A percentile compares a stretch with the other conserved stretches of the same genome.
Evolutionary conservation across 306 rosid species (phyloP).

Genomic region (Prunus kanzakura): DNA sequence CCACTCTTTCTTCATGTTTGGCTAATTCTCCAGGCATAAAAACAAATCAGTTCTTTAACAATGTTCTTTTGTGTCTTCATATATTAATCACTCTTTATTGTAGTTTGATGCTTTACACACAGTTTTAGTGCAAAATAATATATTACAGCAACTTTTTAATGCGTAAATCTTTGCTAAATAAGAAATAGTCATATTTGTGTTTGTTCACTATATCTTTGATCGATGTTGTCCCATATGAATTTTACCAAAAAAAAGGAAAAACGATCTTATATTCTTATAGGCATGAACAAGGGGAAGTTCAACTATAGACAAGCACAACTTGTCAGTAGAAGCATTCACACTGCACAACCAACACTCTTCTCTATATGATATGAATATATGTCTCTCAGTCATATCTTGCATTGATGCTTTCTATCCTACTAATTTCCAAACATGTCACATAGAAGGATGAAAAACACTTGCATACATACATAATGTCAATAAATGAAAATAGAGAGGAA

Average conservation of each 20-base stretch:
- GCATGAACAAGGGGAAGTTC: neutral
- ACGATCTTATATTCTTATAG: too few relatives aligned
- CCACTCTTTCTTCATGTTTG: too few relatives aligned
- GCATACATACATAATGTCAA: constrained; percentile 5
- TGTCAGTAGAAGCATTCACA: neutral
- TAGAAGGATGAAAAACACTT: constrained; percentile 15
- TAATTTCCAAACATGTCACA: neutral
- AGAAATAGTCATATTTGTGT: too few relatives aligned
- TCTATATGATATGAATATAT: neutral
- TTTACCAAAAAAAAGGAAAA: too few relatives aligned
- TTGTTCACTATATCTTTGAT: too few relatives aligned
- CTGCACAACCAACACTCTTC: neutral
- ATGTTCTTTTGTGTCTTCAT: too few relatives aligned
- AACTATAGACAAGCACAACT: neutral
- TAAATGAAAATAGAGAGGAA: neutral
- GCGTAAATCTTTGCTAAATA: too few relatives aligned
- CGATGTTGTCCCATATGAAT: too few relatives aligned
- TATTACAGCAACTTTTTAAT: too few relatives aligned
- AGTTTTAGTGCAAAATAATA: too few relatives aligned
- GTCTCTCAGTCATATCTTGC: neutral
- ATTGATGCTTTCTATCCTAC: neutral
- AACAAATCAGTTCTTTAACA: too few relatives aligned
- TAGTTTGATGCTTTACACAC: neutral
- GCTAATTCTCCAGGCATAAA: too few relatives aligned
- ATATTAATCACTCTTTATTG: neutral